Conservation (phyloP, 768 basidiomycete genomes). For the Phaeotremella skinneri region DNA sequence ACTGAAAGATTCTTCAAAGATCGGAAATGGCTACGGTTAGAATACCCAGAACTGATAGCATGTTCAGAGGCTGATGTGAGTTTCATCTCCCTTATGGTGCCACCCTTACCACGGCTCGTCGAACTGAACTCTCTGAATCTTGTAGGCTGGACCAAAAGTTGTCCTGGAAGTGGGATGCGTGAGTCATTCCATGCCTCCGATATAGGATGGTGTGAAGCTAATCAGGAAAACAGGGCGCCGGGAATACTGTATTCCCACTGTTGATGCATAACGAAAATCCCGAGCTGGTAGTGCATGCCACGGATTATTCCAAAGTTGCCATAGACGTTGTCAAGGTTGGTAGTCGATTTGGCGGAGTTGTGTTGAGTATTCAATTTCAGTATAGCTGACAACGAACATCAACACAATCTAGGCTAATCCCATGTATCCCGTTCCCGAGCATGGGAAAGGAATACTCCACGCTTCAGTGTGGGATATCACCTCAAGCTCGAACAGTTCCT, state of each 20-base stretch:
- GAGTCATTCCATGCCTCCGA: slow-evolving; percentile 17
- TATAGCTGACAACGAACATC: not conserved
- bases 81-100: not conserved
- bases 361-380: not conserved
- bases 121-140: slow-evolving; percentile 10
- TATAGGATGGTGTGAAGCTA: not conserved
- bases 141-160: slow-evolving; percentile 69
- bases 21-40: slow-evolving; percentile 91
- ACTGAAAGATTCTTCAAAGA: slow-evolving; percentile 90
- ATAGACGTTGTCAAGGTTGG: slow-evolving; percentile 81
- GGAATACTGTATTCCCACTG: slow-evolving; percentile 91
- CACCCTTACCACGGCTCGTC: slow-evolving; percentile 1
- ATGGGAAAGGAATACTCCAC: slow-evolving; percentile 63
- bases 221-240: slow-evolving; percentile 64
- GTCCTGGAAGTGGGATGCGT: slow-evolving; percentile 89
- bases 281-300: slow-evolving; percentile 68
- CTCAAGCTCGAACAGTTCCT: slow-evolving; percentile 50
- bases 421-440: slow-evolving; percentile 65
- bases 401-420: slow-evolving; percentile 62
- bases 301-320: slow-evolving; percentile 86
- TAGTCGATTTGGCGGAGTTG: slow-evolving; percentile 1
- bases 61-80: slow-evolving; percentile 67
- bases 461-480: slow-evolving; percentile 91
- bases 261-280: slow-evolving; percentile 80
- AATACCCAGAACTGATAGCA: slow-evolving; percentile 82